A percentile compares a stretch with the other conserved stretches of the same genome.
phyloP scores from a whole-genome alignment of 2,329 filamentous ascomycete genomes.

The Sporothrix variecibatus region DNA sequence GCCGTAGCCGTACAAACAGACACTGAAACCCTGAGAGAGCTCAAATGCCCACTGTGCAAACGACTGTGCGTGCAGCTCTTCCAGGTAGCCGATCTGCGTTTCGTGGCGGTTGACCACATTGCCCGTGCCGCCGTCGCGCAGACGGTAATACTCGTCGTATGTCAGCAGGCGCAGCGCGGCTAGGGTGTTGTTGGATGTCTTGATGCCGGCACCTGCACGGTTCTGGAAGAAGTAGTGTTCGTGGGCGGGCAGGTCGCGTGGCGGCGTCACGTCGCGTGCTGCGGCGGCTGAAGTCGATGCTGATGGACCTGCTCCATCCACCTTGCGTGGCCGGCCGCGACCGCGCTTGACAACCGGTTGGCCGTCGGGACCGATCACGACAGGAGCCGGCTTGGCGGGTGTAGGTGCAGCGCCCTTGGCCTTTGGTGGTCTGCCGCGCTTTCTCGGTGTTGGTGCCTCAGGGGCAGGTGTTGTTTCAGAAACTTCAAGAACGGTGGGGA shows the following conservation, averaged over 20 bases:
- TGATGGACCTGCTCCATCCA: conserved; percentile 41
- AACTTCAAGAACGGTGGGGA: conserved; percentile 33
- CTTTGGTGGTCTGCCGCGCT: conserved; percentile 38
- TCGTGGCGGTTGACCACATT: conserved; percentile 62
- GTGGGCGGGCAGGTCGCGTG: conserved; percentile 78
- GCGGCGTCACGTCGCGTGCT: conserved; percentile 64
- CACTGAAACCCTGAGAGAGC: conserved; percentile 78
- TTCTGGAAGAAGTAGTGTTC: conserved; percentile 96
- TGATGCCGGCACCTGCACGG: conserved; percentile 68
- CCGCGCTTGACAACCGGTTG: conserved; percentile 37
- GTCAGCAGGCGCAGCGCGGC: conserved; percentile 74
- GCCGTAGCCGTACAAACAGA: conserved; percentile 91
- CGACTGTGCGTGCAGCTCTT: conserved; percentile 73
- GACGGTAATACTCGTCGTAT: conserved; percentile 86
- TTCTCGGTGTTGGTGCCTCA: conserved; percentile 46
- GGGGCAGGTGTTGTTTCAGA: background rate
- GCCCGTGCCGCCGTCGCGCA: conserved; percentile 58
- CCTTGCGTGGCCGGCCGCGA: conserved; percentile 30
- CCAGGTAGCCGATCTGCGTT: conserved; percentile 69
- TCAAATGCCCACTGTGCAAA: conserved; percentile 95
- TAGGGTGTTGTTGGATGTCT: conserved; percentile 86
- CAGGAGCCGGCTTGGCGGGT: conserved; percentile 30
- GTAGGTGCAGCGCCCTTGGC: conserved; percentile 24
- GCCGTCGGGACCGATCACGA: conserved; percentile 39
- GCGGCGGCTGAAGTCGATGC: conserved; percentile 24